phyloP scores from a whole-genome alignment of 2,329 filamentous ascomycete genomes.

The Sporothrix brunneoviolacea region DNA sequence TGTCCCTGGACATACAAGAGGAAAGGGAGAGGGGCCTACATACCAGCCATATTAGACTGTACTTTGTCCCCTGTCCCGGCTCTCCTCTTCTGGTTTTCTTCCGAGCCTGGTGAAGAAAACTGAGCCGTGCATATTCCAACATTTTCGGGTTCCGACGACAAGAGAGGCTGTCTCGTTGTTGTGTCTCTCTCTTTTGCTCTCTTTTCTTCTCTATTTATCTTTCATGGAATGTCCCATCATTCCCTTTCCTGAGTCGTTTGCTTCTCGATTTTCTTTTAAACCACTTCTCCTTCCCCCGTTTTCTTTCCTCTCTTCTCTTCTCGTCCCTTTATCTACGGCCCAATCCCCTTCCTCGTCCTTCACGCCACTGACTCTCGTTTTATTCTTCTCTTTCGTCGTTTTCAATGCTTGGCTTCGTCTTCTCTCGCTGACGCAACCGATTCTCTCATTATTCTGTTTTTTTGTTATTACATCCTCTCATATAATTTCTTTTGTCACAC shows the following conservation, averaged over 20 bases:
- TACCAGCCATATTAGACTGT: no score
- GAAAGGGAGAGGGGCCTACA: no score
- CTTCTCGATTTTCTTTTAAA: no score
- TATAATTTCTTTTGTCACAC: neutral
- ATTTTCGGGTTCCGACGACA: constrained; percentile 1
- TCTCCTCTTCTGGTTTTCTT: neutral
- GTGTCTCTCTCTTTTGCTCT: neutral
- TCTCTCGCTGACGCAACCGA: constrained; percentile 6
- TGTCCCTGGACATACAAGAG: no score
- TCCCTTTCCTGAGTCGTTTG: no score
- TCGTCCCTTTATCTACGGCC: neutral
- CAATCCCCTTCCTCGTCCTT: neutral
- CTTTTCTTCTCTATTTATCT: neutral
- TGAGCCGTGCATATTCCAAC: neutral
- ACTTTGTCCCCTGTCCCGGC: neutral
- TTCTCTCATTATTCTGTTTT: neutral
- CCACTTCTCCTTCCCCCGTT: neutral
- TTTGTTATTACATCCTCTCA: neutral
- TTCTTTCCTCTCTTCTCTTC: constrained; percentile 1
- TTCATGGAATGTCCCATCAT: neutral
- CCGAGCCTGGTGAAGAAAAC: neutral
- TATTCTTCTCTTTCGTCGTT: neutral
- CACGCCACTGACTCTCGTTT: neutral
- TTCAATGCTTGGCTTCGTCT: neutral
- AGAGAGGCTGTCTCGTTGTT: neutral